Conservation (phyloP, 352 stramenopile species). For the Globisporangium nagaii region DNA sequence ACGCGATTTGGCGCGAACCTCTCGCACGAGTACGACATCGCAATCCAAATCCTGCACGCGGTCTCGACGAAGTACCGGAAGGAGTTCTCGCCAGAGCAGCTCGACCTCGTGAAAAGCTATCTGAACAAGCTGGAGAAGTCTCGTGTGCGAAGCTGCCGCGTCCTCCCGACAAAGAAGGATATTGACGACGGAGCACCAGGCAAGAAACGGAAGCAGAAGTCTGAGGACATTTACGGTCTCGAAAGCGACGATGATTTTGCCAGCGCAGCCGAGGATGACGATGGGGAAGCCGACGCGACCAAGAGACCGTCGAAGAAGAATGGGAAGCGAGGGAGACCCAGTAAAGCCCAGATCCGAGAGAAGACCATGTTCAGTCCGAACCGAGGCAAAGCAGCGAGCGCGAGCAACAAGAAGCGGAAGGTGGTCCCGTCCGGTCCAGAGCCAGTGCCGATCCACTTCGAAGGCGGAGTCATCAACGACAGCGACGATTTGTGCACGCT, state of each 20-base stretch:
- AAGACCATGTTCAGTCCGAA: constrained; percentile 7
- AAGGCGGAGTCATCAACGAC: constrained; percentile 67
- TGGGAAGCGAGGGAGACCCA: constrained; percentile 18
- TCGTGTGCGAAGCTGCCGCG: constrained; percentile 69
- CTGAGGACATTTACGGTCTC: constrained; percentile 14
- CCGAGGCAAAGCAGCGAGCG: constrained; percentile 13
- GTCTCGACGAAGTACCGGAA: constrained; percentile 72
- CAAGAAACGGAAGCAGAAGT: constrained; percentile 21
- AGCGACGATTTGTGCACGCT: constrained; percentile 90
- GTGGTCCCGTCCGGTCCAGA: background rate
- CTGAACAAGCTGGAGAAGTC: constrained; percentile 78
- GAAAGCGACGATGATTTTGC: constrained; percentile 27
- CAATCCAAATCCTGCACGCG: constrained; percentile 76
- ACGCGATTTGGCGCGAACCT: constrained; percentile 44
- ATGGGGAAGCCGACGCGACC: constrained; percentile 19
- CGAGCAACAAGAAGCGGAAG: constrained; percentile 21
- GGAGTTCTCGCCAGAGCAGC: constrained; percentile 78
- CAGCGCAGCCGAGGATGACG: constrained; percentile 35
- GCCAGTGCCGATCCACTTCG: constrained; percentile 24
- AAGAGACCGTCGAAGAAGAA: constrained; percentile 30
- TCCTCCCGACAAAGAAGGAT: constrained; percentile 31
- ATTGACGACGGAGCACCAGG: constrained; percentile 6
- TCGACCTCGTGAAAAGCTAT: constrained; percentile 74
- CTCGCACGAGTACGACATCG: constrained; percentile 83
- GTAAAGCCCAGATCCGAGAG: constrained; percentile 27